These are phyloP conservation scores for Agrocybe praecox DNA, from an alignment of 768 basidiomycete genomes.

Conservation along the genomic window DNA sequence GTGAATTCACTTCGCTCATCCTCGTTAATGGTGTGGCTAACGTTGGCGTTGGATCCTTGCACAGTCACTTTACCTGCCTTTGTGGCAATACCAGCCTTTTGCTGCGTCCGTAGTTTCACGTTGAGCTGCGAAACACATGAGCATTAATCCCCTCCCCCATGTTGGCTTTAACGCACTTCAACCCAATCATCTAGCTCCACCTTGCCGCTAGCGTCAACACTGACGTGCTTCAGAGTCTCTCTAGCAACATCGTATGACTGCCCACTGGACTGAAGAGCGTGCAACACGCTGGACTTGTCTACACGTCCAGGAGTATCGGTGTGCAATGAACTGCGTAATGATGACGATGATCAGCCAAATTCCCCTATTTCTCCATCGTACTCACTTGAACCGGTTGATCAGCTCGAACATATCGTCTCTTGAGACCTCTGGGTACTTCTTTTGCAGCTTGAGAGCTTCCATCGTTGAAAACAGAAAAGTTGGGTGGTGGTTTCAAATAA, in stretches of 20 bases:
- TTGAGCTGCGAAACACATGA: conserved; percentile 57
- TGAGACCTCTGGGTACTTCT: conserved; percentile 89
- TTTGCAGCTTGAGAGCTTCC: conserved; percentile 86
- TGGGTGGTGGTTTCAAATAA: not conserved
- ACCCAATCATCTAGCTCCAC: conserved; percentile 99
- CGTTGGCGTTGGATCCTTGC: conserved; percentile 92
- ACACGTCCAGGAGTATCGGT: conserved; percentile 84
- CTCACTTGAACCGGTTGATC: conserved; percentile 95
- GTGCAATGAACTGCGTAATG: conserved; percentile 56
- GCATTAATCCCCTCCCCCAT: conserved; percentile 14
- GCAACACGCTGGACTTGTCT: conserved; percentile 81
- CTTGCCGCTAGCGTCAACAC: conserved; percentile 92
- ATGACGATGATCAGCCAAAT: conserved; percentile 13
- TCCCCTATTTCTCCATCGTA: conserved; percentile 18
- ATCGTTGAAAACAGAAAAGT: conserved; percentile 37
- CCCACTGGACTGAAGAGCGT: conserved; percentile 75
- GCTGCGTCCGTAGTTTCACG: conserved; percentile 69
- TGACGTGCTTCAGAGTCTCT: conserved; percentile 92
- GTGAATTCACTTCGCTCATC: conserved; percentile 96
- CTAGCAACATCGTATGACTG: conserved; percentile 90
- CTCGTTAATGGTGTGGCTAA: conserved; percentile 96
- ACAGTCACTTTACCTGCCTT: conserved; percentile 92
- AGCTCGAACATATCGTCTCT: conserved; percentile 95
- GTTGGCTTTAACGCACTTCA: conserved; percentile 58
- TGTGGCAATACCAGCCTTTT: conserved; percentile 50